Percentiles rank a stretch among this genome's conserved stretches.
These are phyloP conservation scores for Kluyveromyces dobzhanskii DNA, from an alignment of 805 yeast genomes.

Conservation along the genomic window DNA sequence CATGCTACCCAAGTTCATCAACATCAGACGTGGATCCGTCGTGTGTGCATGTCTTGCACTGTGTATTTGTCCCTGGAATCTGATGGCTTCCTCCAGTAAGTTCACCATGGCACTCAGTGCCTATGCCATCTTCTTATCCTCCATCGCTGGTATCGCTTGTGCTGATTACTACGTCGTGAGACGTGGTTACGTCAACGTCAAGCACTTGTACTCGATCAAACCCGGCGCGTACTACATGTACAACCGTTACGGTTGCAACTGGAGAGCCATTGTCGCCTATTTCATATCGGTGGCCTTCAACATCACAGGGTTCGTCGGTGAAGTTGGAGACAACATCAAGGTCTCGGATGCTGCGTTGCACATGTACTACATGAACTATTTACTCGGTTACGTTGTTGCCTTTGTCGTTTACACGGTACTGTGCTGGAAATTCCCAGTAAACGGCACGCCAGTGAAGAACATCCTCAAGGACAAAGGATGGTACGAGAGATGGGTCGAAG, in stretches of 20 bases:
- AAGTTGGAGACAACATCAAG: conserved; percentile 38
- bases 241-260: conserved; percentile 57
- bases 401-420: conserved; percentile 45
- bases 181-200: conserved; percentile 57
- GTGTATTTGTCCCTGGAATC: conserved; percentile 77
- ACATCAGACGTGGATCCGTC: conserved; percentile 74
- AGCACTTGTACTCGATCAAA: conserved; percentile 52
- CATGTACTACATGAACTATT: conserved; percentile 63
- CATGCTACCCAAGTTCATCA: conserved; percentile 51
- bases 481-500: conserved; percentile 53
- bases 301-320: conserved; percentile 82
- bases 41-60: conserved; percentile 66
- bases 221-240: conserved; percentile 47
- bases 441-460: conserved; percentile 32
- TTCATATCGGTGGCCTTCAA: conserved; percentile 75
- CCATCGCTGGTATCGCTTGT: conserved; percentile 71
- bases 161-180: conserved; percentile 66
- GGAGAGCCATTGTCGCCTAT: conserved; percentile 81
- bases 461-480: conserved; percentile 46
- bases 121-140: conserved; percentile 71
- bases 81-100: conserved; percentile 57
- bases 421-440: conserved; percentile 46
- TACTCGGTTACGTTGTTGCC: conserved; percentile 63
- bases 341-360: conserved; percentile 67
- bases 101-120: conserved; percentile 78